A percentile compares a stretch with the other conserved stretches of the same genome.
Conservation (phyloP, 208 protist species). For the Trypanosoma lewisi region DNA sequence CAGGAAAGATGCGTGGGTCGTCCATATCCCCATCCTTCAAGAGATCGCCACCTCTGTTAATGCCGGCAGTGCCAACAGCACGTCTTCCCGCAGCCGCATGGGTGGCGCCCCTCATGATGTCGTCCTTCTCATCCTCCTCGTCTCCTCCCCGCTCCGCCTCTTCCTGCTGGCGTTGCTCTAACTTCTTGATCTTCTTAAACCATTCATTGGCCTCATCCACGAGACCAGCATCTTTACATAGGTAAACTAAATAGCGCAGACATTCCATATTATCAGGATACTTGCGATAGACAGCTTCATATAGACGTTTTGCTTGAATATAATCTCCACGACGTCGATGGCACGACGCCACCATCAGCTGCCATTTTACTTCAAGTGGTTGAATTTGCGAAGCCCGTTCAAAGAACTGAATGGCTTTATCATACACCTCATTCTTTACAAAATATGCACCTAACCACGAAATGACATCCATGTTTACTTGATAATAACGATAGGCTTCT, state of each 20-base stretch:
- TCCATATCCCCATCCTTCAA: constrained; percentile 20
- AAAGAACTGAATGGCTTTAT: constrained; percentile 97
- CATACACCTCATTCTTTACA: constrained; percentile 96
- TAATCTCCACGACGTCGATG: constrained; percentile 91
- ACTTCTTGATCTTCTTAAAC: constrained; percentile 81
- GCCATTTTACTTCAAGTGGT: constrained; percentile 95
- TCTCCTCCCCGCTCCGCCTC: constrained; percentile 9
- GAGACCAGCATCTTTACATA: constrained; percentile 90
- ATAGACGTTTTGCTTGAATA: constrained; percentile 90
- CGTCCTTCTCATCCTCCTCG: constrained; percentile 36
- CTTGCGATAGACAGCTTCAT: constrained; percentile 90
- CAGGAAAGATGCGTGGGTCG: constrained; percentile 14
- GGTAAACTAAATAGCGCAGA: constrained; percentile 92
- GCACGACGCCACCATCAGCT: constrained; percentile 96
- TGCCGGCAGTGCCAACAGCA: constrained; percentile 21
- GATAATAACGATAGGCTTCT: constrained; percentile 95
- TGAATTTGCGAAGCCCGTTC: constrained; percentile 95
- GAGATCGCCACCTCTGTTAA: background rate
- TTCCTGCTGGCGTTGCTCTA: constrained; percentile 64
- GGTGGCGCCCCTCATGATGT: constrained; percentile 12
- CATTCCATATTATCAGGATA: constrained; percentile 96
- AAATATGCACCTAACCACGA: constrained; percentile 97
- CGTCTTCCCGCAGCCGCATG: constrained; percentile 19
- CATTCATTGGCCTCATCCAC: constrained; percentile 91
- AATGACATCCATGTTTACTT: constrained; percentile 97